Conservation (phyloP, 768 basidiomycete genomes). For the Mycena amicta region DNA sequence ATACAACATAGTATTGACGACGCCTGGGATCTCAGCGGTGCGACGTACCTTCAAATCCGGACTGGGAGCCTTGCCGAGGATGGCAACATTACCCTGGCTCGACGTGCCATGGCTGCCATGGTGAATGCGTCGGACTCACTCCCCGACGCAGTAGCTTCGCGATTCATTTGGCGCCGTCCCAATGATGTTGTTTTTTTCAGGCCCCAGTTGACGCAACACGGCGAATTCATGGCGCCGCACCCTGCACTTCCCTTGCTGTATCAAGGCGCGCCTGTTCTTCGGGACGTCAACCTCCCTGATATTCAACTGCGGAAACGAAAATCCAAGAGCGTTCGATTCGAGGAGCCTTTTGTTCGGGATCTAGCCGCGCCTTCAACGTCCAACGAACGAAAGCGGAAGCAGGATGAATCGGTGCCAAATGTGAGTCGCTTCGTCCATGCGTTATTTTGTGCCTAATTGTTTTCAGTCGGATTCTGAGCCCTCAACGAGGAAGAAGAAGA, state of each 20-base stretch:
- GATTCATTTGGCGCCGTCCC: background rate
- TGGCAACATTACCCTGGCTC: background rate
- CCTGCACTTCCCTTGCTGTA: background rate
- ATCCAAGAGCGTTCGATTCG: background rate
- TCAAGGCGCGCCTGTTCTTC: background rate
- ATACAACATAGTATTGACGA: background rate
- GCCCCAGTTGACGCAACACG: background rate
- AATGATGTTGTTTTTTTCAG: background rate
- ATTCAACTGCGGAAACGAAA: background rate
- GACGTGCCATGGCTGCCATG: background rate
- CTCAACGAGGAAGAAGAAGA: too few relatives aligned
- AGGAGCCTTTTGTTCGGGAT: too few relatives aligned
- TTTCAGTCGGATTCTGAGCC: too few relatives aligned
- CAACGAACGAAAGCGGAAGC: background rate
- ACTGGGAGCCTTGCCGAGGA: background rate
- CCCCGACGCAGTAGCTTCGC: background rate
- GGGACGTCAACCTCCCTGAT: background rate
- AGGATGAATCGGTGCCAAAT: background rate
- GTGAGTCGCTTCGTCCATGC: background rate
- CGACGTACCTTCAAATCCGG: background rate
- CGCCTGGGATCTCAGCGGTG: background rate
- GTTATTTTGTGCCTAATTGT: background rate
- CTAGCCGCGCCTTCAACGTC: background rate
- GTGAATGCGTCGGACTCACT: background rate
- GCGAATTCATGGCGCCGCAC: background rate